A percentile compares a stretch with the other conserved stretches of the same genome.
Conservation (phyloP, 192 early-diverging fungal genomes). For the Coemansia sp. region DNA sequence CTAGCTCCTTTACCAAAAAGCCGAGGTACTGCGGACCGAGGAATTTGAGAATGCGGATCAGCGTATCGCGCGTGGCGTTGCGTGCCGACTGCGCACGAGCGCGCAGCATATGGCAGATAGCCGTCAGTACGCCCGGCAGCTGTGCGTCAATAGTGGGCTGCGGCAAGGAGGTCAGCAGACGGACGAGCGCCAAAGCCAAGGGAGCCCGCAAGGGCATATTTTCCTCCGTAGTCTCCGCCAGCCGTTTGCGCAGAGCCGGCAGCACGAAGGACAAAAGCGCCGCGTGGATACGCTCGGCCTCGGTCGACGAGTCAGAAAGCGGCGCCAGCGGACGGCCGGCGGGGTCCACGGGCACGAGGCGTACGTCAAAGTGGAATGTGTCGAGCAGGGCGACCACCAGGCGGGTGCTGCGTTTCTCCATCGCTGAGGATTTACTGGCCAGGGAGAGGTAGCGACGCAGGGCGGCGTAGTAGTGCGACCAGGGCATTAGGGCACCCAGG, state of each 20-base stretch:
- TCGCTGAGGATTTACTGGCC: slow-evolving; percentile 60
- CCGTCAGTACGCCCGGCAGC: slow-evolving; percentile 84
- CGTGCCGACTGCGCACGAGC: slow-evolving; percentile 76
- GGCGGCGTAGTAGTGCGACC: slow-evolving; percentile 79
- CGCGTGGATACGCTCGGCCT: slow-evolving; percentile 63
- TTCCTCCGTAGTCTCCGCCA: slow-evolving; percentile 71
- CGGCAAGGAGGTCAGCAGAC: slow-evolving; percentile 80
- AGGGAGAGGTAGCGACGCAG: slow-evolving; percentile 71
- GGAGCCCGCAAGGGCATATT: slow-evolving; percentile 80
- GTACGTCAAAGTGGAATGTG: slow-evolving; percentile 88
- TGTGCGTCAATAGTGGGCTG: slow-evolving; percentile 69
- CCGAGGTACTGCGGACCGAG: slow-evolving; percentile 80
- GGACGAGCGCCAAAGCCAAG: slow-evolving; percentile 79
- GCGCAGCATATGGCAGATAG: slow-evolving; percentile 83
- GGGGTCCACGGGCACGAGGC: slow-evolving; percentile 55
- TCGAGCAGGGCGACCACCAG: slow-evolving; percentile 80
- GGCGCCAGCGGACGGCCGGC: slow-evolving; percentile 14
- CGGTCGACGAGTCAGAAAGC: slow-evolving; percentile 18
- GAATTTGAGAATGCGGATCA: slow-evolving; percentile 81
- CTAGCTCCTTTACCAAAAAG: slow-evolving; percentile 87
- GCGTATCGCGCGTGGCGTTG: slow-evolving; percentile 79
- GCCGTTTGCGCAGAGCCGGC: slow-evolving; percentile 75
- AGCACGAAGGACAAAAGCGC: slow-evolving; percentile 73
- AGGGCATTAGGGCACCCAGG: slow-evolving; percentile 68
- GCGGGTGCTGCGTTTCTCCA: slow-evolving; percentile 84